These are phyloP conservation scores for Aspergillus fijiensis DNA, from an alignment of 2,329 filamentous ascomycete species.

Conservation along the genomic window DNA sequence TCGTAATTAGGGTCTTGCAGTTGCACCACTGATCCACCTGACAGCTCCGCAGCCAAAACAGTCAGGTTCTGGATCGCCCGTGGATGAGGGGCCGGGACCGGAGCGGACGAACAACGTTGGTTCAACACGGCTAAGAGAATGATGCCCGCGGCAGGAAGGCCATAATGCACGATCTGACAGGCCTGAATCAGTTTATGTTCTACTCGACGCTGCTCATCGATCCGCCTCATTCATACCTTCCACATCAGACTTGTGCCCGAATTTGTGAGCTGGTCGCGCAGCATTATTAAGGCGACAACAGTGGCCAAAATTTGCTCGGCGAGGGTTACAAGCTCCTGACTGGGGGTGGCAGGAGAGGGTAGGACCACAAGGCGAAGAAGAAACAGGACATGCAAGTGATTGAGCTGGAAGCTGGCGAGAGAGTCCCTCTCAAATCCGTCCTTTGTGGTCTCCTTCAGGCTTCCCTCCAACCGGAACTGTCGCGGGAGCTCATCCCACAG, in stretches of 20 bases:
- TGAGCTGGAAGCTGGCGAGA: constrained; percentile 25
- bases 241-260: constrained; percentile 29
- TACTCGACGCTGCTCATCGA: no score
- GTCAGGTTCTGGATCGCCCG: constrained; percentile 27
- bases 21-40: constrained; percentile 26
- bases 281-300: constrained; percentile 27
- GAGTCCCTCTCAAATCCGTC: constrained; percentile 29
- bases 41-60: constrained; percentile 31
- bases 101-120: constrained; percentile 14
- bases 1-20: constrained; percentile 27
- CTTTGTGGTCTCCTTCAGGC: constrained; percentile 21
- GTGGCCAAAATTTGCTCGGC: constrained; percentile 29
- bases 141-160: constrained; percentile 31
- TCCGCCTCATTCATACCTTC: constrained; percentile 21
- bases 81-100: constrained; percentile 16
- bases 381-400: constrained; percentile 31
- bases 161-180: constrained; percentile 28
- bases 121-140: constrained; percentile 30
- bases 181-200: not conserved
- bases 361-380: constrained; percentile 24
- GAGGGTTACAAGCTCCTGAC: constrained; percentile 25
- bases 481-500: constrained; percentile 24
- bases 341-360: constrained; percentile 26
- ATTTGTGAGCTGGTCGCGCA: constrained; percentile 29
- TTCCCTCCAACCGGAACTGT: constrained; percentile 24